Percentiles rank a stretch among this genome's conserved stretches.
Conservation (phyloP, 495 filamentous ascomycete genomes). For the Poronia punctata region DNA sequence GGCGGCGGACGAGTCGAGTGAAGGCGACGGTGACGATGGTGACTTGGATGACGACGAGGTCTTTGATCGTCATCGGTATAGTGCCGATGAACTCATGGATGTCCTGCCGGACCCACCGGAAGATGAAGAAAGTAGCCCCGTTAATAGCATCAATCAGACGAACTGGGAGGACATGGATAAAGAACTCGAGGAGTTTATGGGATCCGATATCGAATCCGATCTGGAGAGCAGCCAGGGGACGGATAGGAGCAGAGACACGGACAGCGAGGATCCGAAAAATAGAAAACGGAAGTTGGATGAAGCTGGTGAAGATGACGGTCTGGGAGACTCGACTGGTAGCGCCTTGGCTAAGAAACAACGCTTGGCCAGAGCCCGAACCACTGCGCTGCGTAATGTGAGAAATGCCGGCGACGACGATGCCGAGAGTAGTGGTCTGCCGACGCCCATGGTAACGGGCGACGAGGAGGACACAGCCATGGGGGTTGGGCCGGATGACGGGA, state of each 20-base stretch:
- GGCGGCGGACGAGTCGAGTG: slow-evolving; percentile 11
- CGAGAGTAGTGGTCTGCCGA: slow-evolving; percentile 39
- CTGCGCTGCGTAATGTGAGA: slow-evolving; percentile 40
- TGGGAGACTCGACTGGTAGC: slow-evolving; percentile 20
- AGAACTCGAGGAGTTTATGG: slow-evolving; percentile 73
- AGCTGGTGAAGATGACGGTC: slow-evolving; percentile 27
- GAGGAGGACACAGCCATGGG: slow-evolving; percentile 34
- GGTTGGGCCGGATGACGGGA: slow-evolving; percentile 19
- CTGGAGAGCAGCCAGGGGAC: slow-evolving; percentile 32
- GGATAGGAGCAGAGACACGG: slow-evolving; percentile 20
- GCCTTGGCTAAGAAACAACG: slow-evolving; percentile 38
- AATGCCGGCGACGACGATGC: slow-evolving; percentile 32
- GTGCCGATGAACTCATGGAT: no score
- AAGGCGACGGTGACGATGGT: slow-evolving; percentile 16
- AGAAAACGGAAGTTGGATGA: slow-evolving; percentile 25
- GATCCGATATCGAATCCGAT: slow-evolving; percentile 49
- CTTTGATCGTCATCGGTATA: slow-evolving; percentile 15
- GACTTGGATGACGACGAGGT: slow-evolving; percentile 35
- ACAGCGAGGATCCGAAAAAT: slow-evolving; percentile 19
- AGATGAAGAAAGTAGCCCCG: slow-evolving; percentile 44
- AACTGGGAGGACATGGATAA: slow-evolving; percentile 61
- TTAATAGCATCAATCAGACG: slow-evolving; percentile 46
- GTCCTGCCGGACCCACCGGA: slow-evolving; percentile 39
- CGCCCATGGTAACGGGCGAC: slow-evolving; percentile 43
- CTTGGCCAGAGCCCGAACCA: slow-evolving; percentile 40